Evolutionary conservation across 108 stramenopile genomes (phyloP), one percentile per base, ranked within the genome.

Genomic region (Bacterosira constricta): DNA sequence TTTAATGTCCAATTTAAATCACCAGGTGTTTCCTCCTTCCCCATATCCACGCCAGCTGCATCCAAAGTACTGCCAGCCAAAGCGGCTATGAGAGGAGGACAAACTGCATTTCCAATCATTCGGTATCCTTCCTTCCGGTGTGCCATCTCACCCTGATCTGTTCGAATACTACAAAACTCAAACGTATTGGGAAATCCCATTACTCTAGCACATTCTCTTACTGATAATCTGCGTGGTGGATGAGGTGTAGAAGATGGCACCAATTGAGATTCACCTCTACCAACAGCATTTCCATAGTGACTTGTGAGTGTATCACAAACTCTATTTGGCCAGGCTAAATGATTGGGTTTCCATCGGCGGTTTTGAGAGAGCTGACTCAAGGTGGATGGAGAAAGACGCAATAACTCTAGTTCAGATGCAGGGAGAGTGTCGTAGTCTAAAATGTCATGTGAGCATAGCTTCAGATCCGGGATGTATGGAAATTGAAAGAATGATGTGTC

Each of bases 261-360:
- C 15, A 89, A 60, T 64, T 89, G 90, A 23, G 83, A 85, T 30
- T 88, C 85, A 32, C 91, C 89, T 38, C 86, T 81, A 32, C 86
- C 86, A 34, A 93, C 87, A 0, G 89, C 69, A 44, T 86, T 88
- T 15, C 92, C 92, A 67, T 93, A 93, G 62, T 93, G 92, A 52
- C 73, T 77, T 15, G 85, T 88, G 6, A 93, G 51, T 15, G 88
- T 85, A 27, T 90, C 81, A 50, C 85, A 83, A 37, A 64, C 72
- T 6, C 59, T 63, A 66, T 89, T 85, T 9, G 83, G 87, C 88
- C 90, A 93, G 12, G 90, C 90, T 26, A 91, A 57, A 10, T 82
- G 71, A 59, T 58, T 52, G 18, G 88, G 82, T 54, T 79, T 77
- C 89, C 87, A 90, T 11, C 83, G 69, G 13, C 75, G 80, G 41